These are phyloP conservation scores for Yamadazyma dendronema DNA, from an alignment of 1,139 yeast genomes.

Conservation along the genomic window DNA sequence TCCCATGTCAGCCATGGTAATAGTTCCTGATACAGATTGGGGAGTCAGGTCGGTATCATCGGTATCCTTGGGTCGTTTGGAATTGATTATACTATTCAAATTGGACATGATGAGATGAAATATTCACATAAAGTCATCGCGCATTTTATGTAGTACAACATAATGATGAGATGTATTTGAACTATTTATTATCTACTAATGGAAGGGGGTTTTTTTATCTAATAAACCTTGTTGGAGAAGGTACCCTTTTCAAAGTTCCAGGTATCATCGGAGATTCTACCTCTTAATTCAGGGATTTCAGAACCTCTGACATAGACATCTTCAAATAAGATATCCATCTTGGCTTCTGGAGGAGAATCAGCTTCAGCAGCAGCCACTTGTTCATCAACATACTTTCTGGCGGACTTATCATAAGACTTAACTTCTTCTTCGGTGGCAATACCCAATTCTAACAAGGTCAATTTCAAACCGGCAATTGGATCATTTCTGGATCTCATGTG, in stretches of 20 bases:
- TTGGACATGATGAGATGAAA: conserved; percentile 5
- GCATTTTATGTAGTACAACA: not conserved
- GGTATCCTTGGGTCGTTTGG: not conserved
- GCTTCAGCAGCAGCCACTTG: conserved; percentile 94
- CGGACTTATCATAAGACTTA: conserved; percentile 91
- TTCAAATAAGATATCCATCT: conserved; percentile 90
- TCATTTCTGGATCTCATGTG: conserved; percentile 98
- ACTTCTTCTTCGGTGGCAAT: conserved; percentile 94
- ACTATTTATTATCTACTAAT: too few relatives aligned
- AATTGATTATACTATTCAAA: conserved; percentile 19
- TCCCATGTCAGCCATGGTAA: conserved; percentile 8
- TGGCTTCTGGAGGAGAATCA: conserved; percentile 93
- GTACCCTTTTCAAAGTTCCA: conserved; percentile 81
- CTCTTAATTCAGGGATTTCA: conserved; percentile 90
- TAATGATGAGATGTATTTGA: too few relatives aligned
- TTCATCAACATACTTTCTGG: conserved; percentile 91
- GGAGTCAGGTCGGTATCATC: conserved; percentile 8
- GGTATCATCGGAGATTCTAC: conserved; percentile 92
- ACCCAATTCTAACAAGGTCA: conserved; percentile 73
- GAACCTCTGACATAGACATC: conserved; percentile 96
- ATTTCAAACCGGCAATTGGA: conserved; percentile 95
- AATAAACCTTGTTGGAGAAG: conserved; percentile 56
- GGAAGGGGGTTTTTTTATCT: too few relatives aligned
- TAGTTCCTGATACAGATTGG: conserved; percentile 5
- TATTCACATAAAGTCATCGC: conserved; percentile 9